Base-by-base conservation (phyloP, 768 basidiomycete genomes). In the Tubosaeta brunneosetosa region DNA sequence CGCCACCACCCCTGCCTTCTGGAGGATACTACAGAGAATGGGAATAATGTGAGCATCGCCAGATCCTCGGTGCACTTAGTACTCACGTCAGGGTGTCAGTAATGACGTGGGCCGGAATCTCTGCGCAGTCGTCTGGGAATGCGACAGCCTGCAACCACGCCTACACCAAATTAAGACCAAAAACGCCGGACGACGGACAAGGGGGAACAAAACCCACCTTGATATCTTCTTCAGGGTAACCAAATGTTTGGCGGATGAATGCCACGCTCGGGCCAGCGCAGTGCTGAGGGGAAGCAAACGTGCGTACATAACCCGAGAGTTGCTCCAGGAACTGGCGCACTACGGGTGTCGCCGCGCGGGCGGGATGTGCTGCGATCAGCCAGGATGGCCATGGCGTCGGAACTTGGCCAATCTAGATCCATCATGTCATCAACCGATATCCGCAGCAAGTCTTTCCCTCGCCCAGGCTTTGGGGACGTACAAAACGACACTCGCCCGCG, bases 351-450 rank as follows among this genome's bases (percentile, higher is more conserved):
- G 80, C 67, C 27, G 85, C 82, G 14, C 86, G 79, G 12, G 76
- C 75, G 0, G 86, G 86, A 57, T 91, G 87, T 8, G 91, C 91
- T 25, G 91, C 94, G 62, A 98, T 90, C 52, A 91, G 73, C 95
- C 95, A 99, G 0, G 92, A 94, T 13, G 94, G 91, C 95, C 95
- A 99, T 0, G 95, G 95, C 0, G 94, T 97, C 34, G 85, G 85
- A 6, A 91, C 85, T 9, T 86, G 84, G 13, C 88, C 87, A 56
- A 92, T 91, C 88, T 91, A 40, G 14, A n/a, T 29, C 25, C 16
- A 11, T 13, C 36, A 10, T 14, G 36, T 29, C 16, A 19, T 38
- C 26, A 37, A n/a, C 14, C 9, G n/a, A 27, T 17, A 47, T 8
- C 33, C 25, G 42, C 49, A 25, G 49, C 40, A 41, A 31, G 40